Conservation (phyloP, 2,329 filamentous ascomycete species). For the Fusarium ramigenum region DNA sequence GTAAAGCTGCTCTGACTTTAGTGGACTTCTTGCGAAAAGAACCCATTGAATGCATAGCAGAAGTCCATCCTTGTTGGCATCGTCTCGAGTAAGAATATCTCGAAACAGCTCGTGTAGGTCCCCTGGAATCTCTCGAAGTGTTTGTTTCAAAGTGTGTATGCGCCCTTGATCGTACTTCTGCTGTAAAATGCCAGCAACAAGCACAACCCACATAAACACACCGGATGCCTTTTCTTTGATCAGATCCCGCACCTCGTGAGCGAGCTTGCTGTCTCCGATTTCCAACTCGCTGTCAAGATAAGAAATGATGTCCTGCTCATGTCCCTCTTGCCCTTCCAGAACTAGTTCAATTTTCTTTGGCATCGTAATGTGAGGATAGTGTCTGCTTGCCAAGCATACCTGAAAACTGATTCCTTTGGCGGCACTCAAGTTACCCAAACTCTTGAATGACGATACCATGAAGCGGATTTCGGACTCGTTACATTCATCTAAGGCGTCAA, state of each 20-base stretch:
- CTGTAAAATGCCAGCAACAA: slow-evolving; percentile 53
- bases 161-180: slow-evolving; percentile 44
- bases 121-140: slow-evolving; percentile 48
- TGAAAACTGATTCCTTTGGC: slow-evolving; percentile 35
- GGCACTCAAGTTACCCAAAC: slow-evolving; percentile 43
- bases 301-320: slow-evolving; percentile 39
- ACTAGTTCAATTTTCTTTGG: slow-evolving; percentile 38
- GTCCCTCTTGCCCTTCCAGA: slow-evolving; percentile 41
- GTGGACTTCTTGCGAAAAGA: slow-evolving; percentile 57
- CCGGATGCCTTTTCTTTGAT: slow-evolving; percentile 50
- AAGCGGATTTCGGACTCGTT: slow-evolving; percentile 50
- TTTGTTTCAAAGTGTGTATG: slow-evolving; percentile 34
- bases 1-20: slow-evolving; percentile 57
- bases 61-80: slow-evolving; percentile 51
- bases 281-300: slow-evolving; percentile 31
- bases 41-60: slow-evolving; percentile 61
- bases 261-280: neutral
- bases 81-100: slow-evolving; percentile 60
- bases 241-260: slow-evolving; percentile 11
- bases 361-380: slow-evolving; percentile 55
- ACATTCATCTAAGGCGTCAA: slow-evolving; percentile 61
- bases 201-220: slow-evolving; percentile 56
- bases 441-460: slow-evolving; percentile 55
- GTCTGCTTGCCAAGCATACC: slow-evolving; percentile 57
- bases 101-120: slow-evolving; percentile 59